Evolutionary conservation across 352 stramenopile genomes (phyloP).

Genomic region (Phytophthora agathidicida): DNA sequence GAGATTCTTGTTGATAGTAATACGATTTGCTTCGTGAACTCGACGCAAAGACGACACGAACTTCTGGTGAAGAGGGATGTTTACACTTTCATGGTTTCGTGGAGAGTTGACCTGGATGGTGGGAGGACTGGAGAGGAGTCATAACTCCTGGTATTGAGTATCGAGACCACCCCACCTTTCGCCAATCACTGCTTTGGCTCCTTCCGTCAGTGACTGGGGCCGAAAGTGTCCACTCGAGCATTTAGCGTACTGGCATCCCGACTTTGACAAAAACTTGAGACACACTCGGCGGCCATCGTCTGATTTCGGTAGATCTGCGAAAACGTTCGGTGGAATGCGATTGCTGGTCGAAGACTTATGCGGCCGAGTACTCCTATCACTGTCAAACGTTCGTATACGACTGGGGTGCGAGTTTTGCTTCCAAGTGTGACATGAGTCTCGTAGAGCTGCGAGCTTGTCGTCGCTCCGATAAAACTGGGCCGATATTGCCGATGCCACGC

Average conservation of each 20-base stretch:
- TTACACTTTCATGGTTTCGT: too few relatives aligned
- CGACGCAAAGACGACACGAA: slow-evolving; percentile 6
- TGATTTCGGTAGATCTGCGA: not conserved
- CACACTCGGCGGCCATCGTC: slow-evolving; percentile 3
- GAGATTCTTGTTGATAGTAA: not conserved
- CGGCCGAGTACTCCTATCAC: not conserved
- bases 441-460: slow-evolving; percentile 7
- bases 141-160: not conserved
- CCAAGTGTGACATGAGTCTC: slow-evolving; percentile 1
- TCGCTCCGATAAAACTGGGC: slow-evolving; percentile 15
- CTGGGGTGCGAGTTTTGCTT: not conserved
- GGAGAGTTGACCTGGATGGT: too few relatives aligned
- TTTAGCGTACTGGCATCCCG: slow-evolving; percentile 3
- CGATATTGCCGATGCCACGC: not conserved
- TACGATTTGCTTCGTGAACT: slow-evolving; percentile 1
- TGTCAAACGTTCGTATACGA: not conserved
- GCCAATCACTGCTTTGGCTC: not conserved
- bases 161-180: slow-evolving; percentile 2
- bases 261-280: slow-evolving; percentile 7
- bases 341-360: not conserved
- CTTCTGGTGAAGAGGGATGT: too few relatives aligned
- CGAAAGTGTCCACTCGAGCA: slow-evolving; percentile 15
- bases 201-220: not conserved
- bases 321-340: not conserved
- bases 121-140: too few relatives aligned